phyloP scores from a whole-genome alignment of 208 protist species.

The Trypanosoma platydactyli region DNA sequence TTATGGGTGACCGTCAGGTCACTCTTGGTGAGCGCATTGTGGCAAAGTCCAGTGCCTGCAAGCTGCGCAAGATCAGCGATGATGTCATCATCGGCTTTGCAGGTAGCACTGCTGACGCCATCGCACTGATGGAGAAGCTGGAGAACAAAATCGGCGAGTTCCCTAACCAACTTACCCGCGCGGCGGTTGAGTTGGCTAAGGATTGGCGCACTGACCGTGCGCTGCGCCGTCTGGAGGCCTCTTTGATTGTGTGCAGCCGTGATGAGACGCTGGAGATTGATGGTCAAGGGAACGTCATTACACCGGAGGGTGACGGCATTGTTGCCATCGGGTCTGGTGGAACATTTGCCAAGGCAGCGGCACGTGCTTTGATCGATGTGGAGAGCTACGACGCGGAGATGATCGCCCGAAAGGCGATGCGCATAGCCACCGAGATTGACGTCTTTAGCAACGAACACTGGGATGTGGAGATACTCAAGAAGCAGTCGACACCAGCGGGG shows the following conservation, averaged over 20 bases:
- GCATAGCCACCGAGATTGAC: conserved; percentile 95
- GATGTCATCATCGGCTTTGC: conserved; percentile 93
- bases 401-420: conserved; percentile 94
- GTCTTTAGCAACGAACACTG: conserved; percentile 96
- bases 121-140: conserved; percentile 95
- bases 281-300: conserved; percentile 95
- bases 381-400: conserved; percentile 86
- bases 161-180: conserved; percentile 91
- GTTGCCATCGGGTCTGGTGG: conserved; percentile 94
- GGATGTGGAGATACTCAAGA: conserved; percentile 83
- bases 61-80: conserved; percentile 76
- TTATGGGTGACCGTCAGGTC: conserved; percentile 95
- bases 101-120: conserved; percentile 93
- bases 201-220: conserved; percentile 95
- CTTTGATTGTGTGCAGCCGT: conserved; percentile 90
- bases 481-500: conserved; percentile 12
- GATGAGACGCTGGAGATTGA: conserved; percentile 93
- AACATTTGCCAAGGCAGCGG: conserved; percentile 93
- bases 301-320: conserved; percentile 93
- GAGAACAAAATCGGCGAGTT: conserved; percentile 94
- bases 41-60: conserved; percentile 85
- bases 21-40: conserved; percentile 92
- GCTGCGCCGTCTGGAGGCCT: conserved; percentile 93
- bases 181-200: conserved; percentile 95
- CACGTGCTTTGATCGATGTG: conserved; percentile 91